phyloP scores from a whole-genome alignment of 805 yeast species.

The Lachancea kluyveri region DNA sequence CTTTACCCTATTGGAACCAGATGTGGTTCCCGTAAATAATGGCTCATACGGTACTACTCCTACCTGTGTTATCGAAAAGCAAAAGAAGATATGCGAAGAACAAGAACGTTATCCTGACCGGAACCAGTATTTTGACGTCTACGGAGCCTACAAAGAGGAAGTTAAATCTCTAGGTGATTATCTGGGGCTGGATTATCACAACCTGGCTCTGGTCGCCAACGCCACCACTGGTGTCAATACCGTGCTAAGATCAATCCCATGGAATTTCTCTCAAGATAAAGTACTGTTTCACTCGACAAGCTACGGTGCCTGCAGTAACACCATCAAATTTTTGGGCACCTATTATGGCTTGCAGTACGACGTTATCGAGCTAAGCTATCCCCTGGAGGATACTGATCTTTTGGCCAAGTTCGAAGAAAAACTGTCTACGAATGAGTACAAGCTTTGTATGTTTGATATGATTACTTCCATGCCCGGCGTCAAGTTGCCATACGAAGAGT shows the following conservation, averaged over 20 bases:
- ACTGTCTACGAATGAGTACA: constrained; percentile 25
- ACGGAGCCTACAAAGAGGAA: constrained; percentile 29
- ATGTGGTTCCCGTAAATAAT: constrained; percentile 47
- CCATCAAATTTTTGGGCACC: constrained; percentile 37
- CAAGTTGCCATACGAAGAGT: constrained; percentile 45
- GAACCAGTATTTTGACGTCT: constrained; percentile 30
- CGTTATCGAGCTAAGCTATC: constrained; percentile 37
- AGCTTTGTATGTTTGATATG: constrained; percentile 48
- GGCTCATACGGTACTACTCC: constrained; percentile 63
- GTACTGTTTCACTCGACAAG: constrained; percentile 44
- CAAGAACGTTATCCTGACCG: constrained; percentile 42
- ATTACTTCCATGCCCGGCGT: constrained; percentile 63
- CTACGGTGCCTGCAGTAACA: constrained; percentile 51
- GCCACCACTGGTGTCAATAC: constrained; percentile 58
- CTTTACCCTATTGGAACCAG: constrained; percentile 38
- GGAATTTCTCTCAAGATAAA: constrained; percentile 40
- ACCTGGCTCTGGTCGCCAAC: constrained; percentile 49
- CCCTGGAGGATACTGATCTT: constrained; percentile 38
- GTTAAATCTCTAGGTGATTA: constrained; percentile 36
- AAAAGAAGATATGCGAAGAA: constrained; percentile 23
- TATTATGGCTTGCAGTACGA: constrained; percentile 32
- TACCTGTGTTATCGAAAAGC: constrained; percentile 37
- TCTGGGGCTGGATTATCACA: constrained; percentile 41
- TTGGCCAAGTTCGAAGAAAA: constrained; percentile 29
- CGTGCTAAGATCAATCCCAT: constrained; percentile 46